Evolutionary conservation across 768 basidiomycete genomes (phyloP), one percentile per base, ranked within the genome.

Genomic region (Collybiopsis confluens): DNA sequence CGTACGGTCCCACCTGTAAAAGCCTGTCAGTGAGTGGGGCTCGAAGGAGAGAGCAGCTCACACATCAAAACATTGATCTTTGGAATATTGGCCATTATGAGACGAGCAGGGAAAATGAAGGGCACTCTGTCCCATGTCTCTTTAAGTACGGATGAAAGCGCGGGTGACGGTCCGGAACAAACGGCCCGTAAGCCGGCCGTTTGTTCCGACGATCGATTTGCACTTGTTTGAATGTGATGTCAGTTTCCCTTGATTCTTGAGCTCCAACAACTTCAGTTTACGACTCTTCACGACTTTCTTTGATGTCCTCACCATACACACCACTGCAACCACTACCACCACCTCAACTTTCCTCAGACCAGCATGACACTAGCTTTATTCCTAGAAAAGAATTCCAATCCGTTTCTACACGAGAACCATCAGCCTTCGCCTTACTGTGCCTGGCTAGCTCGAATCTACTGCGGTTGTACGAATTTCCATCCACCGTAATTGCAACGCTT

Each of bases 1-100:
- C 71, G 57, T 58, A 69, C 70, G 45, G 70, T 70, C 58, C 75
- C 75, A 58, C 74, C 76, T 76, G 43, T 21, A 7, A 24, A 40
- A 21, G 20, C 13, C 2, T 23, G 54, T 65, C 27, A 62, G 50
- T 46, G 27, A n/a, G 15, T 42, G 35, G 38, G 48, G 23, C 37
- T 15, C 4, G 15, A 21, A 10, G 3, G 46, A 21, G 28, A 4
- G 4, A 3, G 45, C 6, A 15, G 66, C 83, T 56, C 68, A 90
- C 90, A 92, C 90, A 91, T 91, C 53, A 91, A 70, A 20, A 86
- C 78, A 62, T 88, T 88, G 36, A 90, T 61, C 67, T 82, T 87
- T 54, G 83, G n/a, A 13, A 33, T 20, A 23, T 52, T 52, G 8
- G 37, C 23, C 50, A 52, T 52, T 52, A 7, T 41, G 40, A 15